phyloP scores from a whole-genome alignment of 1,284 basidiomycete species.

The Xerocomus minutiporus region DNA sequence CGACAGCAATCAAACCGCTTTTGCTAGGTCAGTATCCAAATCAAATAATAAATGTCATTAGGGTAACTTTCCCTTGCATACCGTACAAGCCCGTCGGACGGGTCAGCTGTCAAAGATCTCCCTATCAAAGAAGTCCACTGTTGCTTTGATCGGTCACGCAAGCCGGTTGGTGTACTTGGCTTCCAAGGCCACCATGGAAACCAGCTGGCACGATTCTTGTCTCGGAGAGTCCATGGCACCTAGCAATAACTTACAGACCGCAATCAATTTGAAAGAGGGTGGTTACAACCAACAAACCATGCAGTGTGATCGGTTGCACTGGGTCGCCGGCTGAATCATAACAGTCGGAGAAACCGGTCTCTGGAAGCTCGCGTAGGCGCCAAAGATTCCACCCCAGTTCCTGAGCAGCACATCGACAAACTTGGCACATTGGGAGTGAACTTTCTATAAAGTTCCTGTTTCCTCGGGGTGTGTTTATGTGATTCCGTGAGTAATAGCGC shows the following conservation, averaged over 20 bases:
- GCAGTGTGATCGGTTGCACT: slow-evolving; percentile 7
- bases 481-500: slow-evolving; percentile 10
- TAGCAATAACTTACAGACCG: neutral
- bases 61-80: neutral
- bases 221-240: neutral
- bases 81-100: neutral
- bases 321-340: slow-evolving; percentile 7
- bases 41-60: slow-evolving; percentile 2
- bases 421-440: slow-evolving; percentile 12
- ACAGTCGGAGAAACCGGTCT: slow-evolving; percentile 2
- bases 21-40: neutral
- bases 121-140: neutral
- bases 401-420: slow-evolving; percentile 22
- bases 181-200: slow-evolving; percentile 15
- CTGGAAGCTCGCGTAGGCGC: slow-evolving; percentile 8
- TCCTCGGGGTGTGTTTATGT: slow-evolving; percentile 13
- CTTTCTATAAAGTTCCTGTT: slow-evolving; percentile 4
- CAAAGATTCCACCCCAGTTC: slow-evolving; percentile 28
- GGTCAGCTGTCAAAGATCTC: neutral
- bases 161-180: neutral
- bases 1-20: slow-evolving; percentile 5
- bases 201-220: slow-evolving; percentile 4
- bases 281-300: neutral
- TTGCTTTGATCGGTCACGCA: neutral
- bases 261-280: slow-evolving; percentile 1